Evolutionary conservation across 805 yeast species (phyloP).

Genomic region (Pichia cephalocereana): DNA sequence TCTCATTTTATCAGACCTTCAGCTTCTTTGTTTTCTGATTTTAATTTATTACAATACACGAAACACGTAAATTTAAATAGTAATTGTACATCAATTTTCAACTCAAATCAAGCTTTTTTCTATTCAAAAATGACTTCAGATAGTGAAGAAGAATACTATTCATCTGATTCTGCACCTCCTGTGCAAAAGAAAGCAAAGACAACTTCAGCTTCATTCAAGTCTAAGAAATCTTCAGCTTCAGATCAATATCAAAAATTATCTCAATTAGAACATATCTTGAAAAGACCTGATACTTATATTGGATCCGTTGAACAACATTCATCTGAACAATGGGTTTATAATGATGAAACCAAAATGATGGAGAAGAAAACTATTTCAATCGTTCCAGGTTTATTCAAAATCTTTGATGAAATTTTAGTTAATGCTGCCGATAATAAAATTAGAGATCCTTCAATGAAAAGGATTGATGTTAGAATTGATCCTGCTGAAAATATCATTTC

Average conservation of each 20-base stretch:
- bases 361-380: conserved; percentile 54
- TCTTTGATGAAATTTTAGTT: conserved; percentile 93
- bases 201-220: neutral
- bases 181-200: neutral
- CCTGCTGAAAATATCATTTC: conserved; percentile 64
- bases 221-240: conserved; percentile 30
- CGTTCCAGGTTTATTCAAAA: conserved; percentile 94
- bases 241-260: conserved; percentile 89
- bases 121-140: neutral
- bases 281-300: conserved; percentile 95
- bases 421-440: conserved; percentile 99
- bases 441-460: conserved; percentile 85
- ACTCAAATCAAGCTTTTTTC: neutral
- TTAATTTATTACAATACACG: neutral
- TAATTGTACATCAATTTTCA: neutral
- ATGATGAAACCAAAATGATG: conserved; percentile 56
- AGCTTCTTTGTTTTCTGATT: no score
- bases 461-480: conserved; percentile 73
- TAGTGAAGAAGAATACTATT: neutral
- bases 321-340: conserved; percentile 78
- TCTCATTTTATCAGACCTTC: no score
- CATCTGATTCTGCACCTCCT: neutral
- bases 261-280: conserved; percentile 90
- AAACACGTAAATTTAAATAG: neutral
- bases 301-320: conserved; percentile 86